Conservation (phyloP, 2,329 filamentous ascomycete species). For the Trichoderma polysporum region DNA sequence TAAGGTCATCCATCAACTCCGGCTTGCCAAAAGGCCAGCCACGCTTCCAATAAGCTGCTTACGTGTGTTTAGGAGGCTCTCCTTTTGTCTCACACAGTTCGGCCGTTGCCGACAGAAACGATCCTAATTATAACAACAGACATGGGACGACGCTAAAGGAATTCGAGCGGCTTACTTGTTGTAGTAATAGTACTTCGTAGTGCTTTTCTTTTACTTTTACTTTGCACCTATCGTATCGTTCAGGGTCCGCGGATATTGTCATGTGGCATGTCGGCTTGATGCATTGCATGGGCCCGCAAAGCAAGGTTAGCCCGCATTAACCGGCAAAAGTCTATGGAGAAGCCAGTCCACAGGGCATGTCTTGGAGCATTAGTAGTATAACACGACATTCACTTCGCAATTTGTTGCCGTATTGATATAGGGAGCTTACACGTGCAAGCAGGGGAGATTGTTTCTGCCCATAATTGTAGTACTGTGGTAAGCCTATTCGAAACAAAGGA, state of each 20-base stretch:
- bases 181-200: background rate
- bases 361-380: too few species aligned
- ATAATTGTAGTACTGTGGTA: too few species aligned
- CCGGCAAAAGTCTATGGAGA: background rate
- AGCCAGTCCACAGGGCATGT: background rate
- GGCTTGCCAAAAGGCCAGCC: background rate
- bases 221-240: background rate
- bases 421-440: background rate
- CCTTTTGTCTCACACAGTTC: background rate
- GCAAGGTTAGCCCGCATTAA: background rate
- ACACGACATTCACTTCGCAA: background rate
- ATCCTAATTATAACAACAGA: slow-evolving; percentile 20
- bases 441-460: background rate
- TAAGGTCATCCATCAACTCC: background rate
- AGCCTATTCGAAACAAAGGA: too few species aligned
- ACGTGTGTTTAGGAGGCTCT: background rate
- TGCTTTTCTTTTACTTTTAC: background rate
- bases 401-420: background rate
- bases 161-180: background rate
- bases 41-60: background rate
- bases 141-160: background rate
- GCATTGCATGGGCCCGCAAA: background rate
- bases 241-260: background rate
- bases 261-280: background rate
- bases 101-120: background rate